Conservation (phyloP, 1,284 basidiomycete species). For the Polyporus tsugae region DNA sequence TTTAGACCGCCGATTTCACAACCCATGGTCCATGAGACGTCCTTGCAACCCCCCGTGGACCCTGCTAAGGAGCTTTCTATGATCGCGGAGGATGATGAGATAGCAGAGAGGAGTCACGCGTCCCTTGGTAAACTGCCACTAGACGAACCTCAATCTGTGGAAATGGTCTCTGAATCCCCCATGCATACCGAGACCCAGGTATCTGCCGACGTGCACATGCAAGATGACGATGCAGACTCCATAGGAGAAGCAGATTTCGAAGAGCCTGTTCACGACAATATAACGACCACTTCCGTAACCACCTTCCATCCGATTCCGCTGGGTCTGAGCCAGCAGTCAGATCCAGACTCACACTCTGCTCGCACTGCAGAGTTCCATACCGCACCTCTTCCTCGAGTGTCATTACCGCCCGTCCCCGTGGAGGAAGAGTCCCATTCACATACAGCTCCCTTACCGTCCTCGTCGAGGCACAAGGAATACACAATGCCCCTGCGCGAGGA, state of each 20-base stretch:
- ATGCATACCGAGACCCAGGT: not conserved
- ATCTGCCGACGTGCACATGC: slow-evolving; percentile 11
- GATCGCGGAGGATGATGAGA: slow-evolving; percentile 77
- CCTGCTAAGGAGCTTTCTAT: slow-evolving; percentile 60
- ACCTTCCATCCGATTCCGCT: slow-evolving; percentile 50
- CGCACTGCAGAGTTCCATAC: slow-evolving; percentile 26
- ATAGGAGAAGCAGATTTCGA: slow-evolving; percentile 20
- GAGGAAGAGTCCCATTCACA: slow-evolving; percentile 27
- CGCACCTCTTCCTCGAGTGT: slow-evolving; percentile 30
- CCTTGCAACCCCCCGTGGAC: slow-evolving; percentile 23
- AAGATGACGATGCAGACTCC: slow-evolving; percentile 6
- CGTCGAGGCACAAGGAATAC: slow-evolving; percentile 33
- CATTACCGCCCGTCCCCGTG: slow-evolving; percentile 23
- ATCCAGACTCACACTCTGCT: slow-evolving; percentile 10
- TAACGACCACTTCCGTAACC: slow-evolving; percentile 35
- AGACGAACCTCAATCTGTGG: not conserved
- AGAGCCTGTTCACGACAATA: slow-evolving; percentile 19
- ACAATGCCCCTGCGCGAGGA: slow-evolving; percentile 41
- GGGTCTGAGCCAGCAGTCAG: slow-evolving; percentile 37
- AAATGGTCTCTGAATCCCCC: not conserved
- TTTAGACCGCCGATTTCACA: not conserved
- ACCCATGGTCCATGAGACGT: not conserved
- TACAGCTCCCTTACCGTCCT: slow-evolving; percentile 43
- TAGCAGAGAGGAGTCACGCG: slow-evolving; percentile 39
- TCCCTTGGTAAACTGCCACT: slow-evolving; percentile 20